Conservation (phyloP, 805 yeast genomes). For the Metschnikowia koreensis region DNA sequence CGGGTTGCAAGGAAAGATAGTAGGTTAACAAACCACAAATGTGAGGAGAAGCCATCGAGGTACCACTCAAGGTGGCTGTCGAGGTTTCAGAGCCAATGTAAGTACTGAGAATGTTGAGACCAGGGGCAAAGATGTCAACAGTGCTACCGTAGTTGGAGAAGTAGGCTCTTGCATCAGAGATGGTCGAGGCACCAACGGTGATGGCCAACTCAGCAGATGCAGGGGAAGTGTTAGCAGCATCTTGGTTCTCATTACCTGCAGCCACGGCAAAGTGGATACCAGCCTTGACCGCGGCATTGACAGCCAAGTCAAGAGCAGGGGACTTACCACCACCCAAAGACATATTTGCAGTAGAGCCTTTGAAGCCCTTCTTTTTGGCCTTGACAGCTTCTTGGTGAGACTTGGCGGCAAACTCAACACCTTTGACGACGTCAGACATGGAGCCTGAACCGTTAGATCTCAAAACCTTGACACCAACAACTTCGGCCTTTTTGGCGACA, state of each 20-base stretch:
- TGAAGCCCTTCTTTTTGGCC: conserved; percentile 44
- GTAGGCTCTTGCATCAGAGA: conserved; percentile 46
- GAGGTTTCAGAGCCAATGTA: conserved; percentile 75
- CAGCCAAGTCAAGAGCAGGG: conserved; percentile 55
- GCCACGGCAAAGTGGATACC: conserved; percentile 62
- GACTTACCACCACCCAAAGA: conserved; percentile 60
- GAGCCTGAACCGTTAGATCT: conserved; percentile 39
- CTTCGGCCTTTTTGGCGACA: conserved; percentile 61
- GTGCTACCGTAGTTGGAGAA: conserved; percentile 55
- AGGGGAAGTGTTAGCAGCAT: conserved; percentile 60
- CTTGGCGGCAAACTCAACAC: conserved; percentile 45
- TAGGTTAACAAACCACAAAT: conserved; percentile 89
- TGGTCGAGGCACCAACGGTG: conserved; percentile 51
- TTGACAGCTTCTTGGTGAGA: conserved; percentile 39
- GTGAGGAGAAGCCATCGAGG: conserved; percentile 98
- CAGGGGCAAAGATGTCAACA: conserved; percentile 56
- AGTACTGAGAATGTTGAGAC: conserved; percentile 54
- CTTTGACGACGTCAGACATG: conserved; percentile 43
- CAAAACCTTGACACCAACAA: conserved; percentile 44
- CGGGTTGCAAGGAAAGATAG: conserved; percentile 84
- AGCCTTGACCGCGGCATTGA: conserved; percentile 55
- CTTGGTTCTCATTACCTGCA: conserved; percentile 61
- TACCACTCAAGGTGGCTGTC: conserved; percentile 86
- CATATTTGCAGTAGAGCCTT: conserved; percentile 63
- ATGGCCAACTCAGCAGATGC: conserved; percentile 56